A percentile compares a stretch with the other conserved stretches of the same genome.
phyloP scores from a whole-genome alignment of 805 yeast genomes.

The Deakozyma indianensis region DNA sequence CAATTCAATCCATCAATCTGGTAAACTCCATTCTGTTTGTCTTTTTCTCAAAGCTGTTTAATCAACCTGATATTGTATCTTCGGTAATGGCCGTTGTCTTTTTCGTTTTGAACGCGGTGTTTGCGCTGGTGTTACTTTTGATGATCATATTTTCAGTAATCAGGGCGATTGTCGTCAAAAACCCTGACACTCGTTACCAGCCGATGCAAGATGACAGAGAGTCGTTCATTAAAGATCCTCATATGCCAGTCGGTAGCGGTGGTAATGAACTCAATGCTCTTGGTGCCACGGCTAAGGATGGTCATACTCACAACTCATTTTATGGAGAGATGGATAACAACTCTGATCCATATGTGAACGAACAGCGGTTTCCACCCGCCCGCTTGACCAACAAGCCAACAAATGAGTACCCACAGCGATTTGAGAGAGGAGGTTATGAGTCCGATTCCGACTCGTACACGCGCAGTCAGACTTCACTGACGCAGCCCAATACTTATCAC shows the following conservation, averaged over 20 bases:
- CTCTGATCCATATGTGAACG: background rate
- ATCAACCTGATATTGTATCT: slow-evolving; percentile 73
- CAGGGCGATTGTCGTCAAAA: slow-evolving; percentile 69
- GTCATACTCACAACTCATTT: slow-evolving; percentile 15
- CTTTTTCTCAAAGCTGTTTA: slow-evolving; percentile 73
- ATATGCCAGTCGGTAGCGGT: slow-evolving; percentile 7
- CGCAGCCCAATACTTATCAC: slow-evolving; percentile 7
- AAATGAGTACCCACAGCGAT: background rate
- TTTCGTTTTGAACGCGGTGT: slow-evolving; percentile 78
- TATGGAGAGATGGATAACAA: slow-evolving; percentile 7
- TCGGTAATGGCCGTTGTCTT: slow-evolving; percentile 85
- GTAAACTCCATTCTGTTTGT: slow-evolving; percentile 76
- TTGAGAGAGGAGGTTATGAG: background rate
- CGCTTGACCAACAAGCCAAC: background rate
- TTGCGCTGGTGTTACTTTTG: slow-evolving; percentile 66
- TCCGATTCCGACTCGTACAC: background rate
- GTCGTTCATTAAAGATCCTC: slow-evolving; percentile 48
- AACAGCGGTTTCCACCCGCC: background rate
- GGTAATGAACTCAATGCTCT: slow-evolving; percentile 58
- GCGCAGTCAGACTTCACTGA: background rate
- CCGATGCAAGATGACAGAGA: slow-evolving; percentile 95
- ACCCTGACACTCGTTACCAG: slow-evolving; percentile 90
- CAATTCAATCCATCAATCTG: slow-evolving; percentile 64
- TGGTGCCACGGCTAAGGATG: slow-evolving; percentile 36
- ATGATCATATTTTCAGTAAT: slow-evolving; percentile 82